These are phyloP conservation scores for Calocera viscosa DNA, from an alignment of 768 basidiomycete genomes.

Conservation along the genomic window DNA sequence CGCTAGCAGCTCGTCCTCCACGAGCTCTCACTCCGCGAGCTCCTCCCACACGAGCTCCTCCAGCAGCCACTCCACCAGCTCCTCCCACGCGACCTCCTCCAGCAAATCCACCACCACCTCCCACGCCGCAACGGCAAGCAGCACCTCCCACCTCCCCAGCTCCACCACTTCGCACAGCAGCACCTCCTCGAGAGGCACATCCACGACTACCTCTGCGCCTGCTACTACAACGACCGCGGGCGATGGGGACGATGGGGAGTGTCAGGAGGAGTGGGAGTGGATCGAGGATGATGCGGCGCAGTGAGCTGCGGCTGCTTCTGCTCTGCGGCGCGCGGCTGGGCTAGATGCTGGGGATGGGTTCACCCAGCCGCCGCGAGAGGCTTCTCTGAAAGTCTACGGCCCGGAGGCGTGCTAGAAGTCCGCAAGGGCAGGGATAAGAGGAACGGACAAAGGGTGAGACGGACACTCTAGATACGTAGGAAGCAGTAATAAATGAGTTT, in stretches of 20 bases:
- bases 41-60: neutral
- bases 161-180: neutral
- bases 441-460: too few relatives aligned
- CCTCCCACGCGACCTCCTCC: neutral
- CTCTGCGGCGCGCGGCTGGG: too few relatives aligned
- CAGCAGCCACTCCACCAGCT: neutral
- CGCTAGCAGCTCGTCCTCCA: neutral
- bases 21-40: neutral
- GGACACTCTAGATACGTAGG: too few relatives aligned
- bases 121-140: neutral
- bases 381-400: too few relatives aligned
- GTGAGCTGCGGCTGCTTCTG: neutral
- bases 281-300: conserved; percentile 1
- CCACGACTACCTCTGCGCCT: neutral
- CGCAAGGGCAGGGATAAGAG: too few relatives aligned
- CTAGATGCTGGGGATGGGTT: too few relatives aligned
- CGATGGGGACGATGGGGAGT: neutral
- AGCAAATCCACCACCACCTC: neutral
- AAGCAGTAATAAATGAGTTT: too few relatives aligned
- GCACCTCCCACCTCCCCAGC: neutral
- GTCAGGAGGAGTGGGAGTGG: conserved; percentile 4
- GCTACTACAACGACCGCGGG: neutral
- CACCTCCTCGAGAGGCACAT: neutral
- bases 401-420: too few relatives aligned
- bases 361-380: too few relatives aligned